Base-by-base conservation (phyloP, 805 yeast species). In the Scheffersomyces amazonensis region DNA sequence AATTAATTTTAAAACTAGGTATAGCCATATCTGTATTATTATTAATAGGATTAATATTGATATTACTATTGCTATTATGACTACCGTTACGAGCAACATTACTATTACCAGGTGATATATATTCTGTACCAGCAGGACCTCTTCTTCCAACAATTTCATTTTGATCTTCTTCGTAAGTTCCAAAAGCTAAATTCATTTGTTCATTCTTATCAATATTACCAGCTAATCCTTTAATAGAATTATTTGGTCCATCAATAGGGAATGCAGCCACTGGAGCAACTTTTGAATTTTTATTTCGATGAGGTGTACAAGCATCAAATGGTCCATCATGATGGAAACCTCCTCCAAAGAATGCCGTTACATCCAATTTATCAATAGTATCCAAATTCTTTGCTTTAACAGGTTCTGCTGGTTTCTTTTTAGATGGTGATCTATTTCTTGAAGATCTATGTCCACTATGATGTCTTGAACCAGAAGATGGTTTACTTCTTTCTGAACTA, bases 241-340 rank as follows among this genome's bases (percentile, higher is more conserved):
- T 84, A 64, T 93, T 93, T 46, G 98, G 96, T 0, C 98, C 97
- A 63, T 91, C 95, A 5, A 76, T 86, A 0, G 97, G 96, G 73
- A 91, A 93, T 0, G 99, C 99, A 67, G 80, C 70, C 12, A 93
- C 96, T 4, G 99, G 99, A 0, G 97, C 96, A 32, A 79, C 81
- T 54, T 73, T 69, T 47, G 64, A 66, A 41, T 78, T 72, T 64
- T 84, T 86, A 64, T 93, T 93, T 60, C 98, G 81, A 61, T 87
- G 96, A 6, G 99, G 98, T 2, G 95, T 86, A 62, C 98, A 91
- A 1, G 99, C 99, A 60, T 93, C 99, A 59, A 93, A 93, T 12
- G 99, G 99, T 10, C 99, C 99, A 65, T 93, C 99, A 62, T 93
- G 98, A 62, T 93, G 99, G 74, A 93, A 93, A 2, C 95, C 87